Evolutionary conservation across 2,329 filamentous ascomycete species (phyloP).

Genomic region (Peltaster fructicola): DNA sequence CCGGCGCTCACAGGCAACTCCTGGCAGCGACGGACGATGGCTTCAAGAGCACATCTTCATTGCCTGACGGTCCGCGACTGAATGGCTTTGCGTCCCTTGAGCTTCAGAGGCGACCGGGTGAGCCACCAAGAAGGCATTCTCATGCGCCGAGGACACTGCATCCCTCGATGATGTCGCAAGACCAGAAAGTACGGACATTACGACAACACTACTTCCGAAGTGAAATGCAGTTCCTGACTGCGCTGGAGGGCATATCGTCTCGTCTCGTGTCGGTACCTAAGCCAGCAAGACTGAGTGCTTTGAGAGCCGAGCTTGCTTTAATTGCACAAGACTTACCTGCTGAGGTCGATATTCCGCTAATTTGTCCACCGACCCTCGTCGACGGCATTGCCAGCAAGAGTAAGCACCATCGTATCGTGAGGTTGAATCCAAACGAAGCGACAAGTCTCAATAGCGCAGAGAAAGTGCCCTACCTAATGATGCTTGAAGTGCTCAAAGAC

Average conservation of each 20-base stretch:
- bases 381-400: slow-evolving; percentile 59
- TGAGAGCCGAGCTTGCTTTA: slow-evolving; percentile 63
- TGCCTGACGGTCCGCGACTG: no score
- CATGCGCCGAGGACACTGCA: slow-evolving; percentile 37
- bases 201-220: slow-evolving; percentile 71
- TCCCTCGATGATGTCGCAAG: slow-evolving; percentile 42
- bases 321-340: slow-evolving; percentile 67
- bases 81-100: slow-evolving; percentile 26
- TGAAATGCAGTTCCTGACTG: slow-evolving; percentile 63
- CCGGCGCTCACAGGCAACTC: no score
- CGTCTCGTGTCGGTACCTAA: slow-evolving; percentile 71
- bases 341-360: slow-evolving; percentile 67
- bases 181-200: slow-evolving; percentile 54
- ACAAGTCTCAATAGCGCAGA: slow-evolving; percentile 77
- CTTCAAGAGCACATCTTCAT: no score
- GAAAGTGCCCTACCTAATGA: slow-evolving; percentile 67
- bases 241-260: slow-evolving; percentile 69
- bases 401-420: slow-evolving; percentile 65
- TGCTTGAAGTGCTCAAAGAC: slow-evolving; percentile 66
- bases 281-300: slow-evolving; percentile 59
- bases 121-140: slow-evolving; percentile 36
- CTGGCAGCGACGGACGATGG: no score
- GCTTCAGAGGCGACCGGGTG: slow-evolving; percentile 19
- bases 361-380: slow-evolving; percentile 57
- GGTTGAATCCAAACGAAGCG: slow-evolving; percentile 66